Evolutionary conservation across 2,329 filamentous ascomycete genomes (phyloP), one percentile per base, ranked within the genome.

Genomic region (Xylariaceae sp.): DNA sequence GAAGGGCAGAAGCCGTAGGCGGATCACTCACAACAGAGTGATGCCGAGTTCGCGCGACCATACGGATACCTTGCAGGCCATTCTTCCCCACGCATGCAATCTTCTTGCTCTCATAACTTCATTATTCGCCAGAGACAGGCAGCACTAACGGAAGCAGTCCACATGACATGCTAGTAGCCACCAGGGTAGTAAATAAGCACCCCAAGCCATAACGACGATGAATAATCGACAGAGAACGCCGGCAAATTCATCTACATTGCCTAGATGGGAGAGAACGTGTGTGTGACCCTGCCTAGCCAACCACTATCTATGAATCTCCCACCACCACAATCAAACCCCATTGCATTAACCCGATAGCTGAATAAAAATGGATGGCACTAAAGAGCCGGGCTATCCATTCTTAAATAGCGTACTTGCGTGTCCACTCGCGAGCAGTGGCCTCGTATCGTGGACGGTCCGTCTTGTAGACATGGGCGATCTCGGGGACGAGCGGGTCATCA

Each of bases 381-480:
- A 53, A 47, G 41, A 34, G 23, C 34, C 51, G 34, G 17, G 45
- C 34, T 34, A 45, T 53, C 48, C 51, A 50, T 61, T 55, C 63
- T 69, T 83, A 97, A 78, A 97, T 94, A 74, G 94, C 94, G 76
- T 97, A 97, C 84, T 99, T 99, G 77, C 93, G 87, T 72, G 94
- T 99, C 94, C 94, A 99, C 81, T 99, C 94, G 70, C 93, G 84
- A 63, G 94, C 94, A 60, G 92, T 97, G 67, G 91, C 90, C 81
- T 99, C 94, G 78, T 99, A 99, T 76, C 92, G 85, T 71, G 90
- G 86, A 70, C 92, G 89, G 78, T 99, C 94, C 67, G 93, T 97
- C 88, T 99, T 99, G 89, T 99, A 99, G 74, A 97, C 92, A 75
- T 99, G 94, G 71, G 94, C 94, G 72, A 99, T 99, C 82, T 99